Conservation (phyloP, 2,329 filamentous ascomycete species). For the Tolypocladium tundrense region DNA sequence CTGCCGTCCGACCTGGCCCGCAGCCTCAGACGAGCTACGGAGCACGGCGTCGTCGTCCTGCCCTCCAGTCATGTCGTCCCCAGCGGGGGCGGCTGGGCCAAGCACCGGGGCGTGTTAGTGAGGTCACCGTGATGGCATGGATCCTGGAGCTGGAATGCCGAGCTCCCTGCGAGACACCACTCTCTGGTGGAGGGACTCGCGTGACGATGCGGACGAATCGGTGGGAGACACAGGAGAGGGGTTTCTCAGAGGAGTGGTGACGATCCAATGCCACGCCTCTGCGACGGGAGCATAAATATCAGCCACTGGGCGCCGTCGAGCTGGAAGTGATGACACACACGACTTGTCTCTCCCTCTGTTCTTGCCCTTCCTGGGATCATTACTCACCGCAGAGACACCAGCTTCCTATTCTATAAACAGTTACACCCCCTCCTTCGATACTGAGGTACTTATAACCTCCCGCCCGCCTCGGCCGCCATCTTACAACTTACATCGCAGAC, state of each 20-base stretch:
- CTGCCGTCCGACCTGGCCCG: neutral
- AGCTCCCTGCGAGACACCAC: slow-evolving; percentile 4
- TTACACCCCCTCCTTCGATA: neutral
- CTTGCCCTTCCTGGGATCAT: neutral
- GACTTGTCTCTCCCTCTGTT: neutral
- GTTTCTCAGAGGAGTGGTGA: neutral
- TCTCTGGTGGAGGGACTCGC: neutral
- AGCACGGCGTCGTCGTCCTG: neutral
- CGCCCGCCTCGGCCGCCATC: neutral
- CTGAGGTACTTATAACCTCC: neutral
- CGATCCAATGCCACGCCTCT: neutral
- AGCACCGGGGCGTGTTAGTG: neutral
- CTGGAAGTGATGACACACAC: neutral
- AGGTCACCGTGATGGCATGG: neutral
- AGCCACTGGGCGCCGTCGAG: neutral
- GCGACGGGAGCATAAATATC: neutral
- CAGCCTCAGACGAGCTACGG: neutral
- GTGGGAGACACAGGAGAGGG: neutral
- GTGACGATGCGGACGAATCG: neutral
- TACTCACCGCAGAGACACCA: neutral
- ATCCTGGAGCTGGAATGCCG: slow-evolving; percentile 2
- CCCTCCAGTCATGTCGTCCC: neutral
- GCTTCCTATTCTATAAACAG: neutral
- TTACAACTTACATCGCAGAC: neutral
- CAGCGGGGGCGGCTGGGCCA: neutral